These are phyloP conservation scores for Boletus albobrunnescens DNA, from an alignment of 1,284 basidiomycete species.

Conservation along the genomic window DNA sequence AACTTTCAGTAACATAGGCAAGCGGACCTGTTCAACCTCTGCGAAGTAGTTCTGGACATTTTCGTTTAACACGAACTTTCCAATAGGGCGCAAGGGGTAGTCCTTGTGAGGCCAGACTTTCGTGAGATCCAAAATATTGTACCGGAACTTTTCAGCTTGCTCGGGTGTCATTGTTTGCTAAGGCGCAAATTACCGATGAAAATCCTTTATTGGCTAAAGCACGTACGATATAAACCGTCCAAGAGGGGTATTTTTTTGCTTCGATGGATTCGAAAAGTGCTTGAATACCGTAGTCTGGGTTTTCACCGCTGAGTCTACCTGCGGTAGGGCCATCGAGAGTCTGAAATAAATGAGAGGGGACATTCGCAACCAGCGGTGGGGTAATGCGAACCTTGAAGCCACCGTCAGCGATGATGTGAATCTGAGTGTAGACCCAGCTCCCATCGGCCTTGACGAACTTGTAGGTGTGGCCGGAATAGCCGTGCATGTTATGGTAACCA, in stretches of 20 bases:
- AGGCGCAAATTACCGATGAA: constrained; percentile 9
- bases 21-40: constrained; percentile 74
- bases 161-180: constrained; percentile 87
- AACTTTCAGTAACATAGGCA: constrained; percentile 11
- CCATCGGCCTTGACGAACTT: constrained; percentile 84
- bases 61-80: constrained; percentile 83
- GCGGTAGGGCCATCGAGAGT: constrained; percentile 62
- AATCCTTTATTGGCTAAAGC: background rate
- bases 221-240: constrained; percentile 73
- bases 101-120: constrained; percentile 85
- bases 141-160: constrained; percentile 87
- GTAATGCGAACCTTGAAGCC: constrained; percentile 62
- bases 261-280: constrained; percentile 80
- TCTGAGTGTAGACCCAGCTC: constrained; percentile 78
- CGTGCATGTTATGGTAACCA: constrained; percentile 80
- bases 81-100: constrained; percentile 82
- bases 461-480: constrained; percentile 91
- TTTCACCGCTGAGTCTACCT: constrained; percentile 58
- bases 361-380: background rate
- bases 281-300: constrained; percentile 81
- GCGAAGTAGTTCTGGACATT: constrained; percentile 86
- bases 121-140: constrained; percentile 87
- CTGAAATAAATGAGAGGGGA: constrained; percentile 30
- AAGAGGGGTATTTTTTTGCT: constrained; percentile 68
- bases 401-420: constrained; percentile 73